phyloP scores from a whole-genome alignment of 2,329 filamentous ascomycete species.

The Fusarium udum region DNA sequence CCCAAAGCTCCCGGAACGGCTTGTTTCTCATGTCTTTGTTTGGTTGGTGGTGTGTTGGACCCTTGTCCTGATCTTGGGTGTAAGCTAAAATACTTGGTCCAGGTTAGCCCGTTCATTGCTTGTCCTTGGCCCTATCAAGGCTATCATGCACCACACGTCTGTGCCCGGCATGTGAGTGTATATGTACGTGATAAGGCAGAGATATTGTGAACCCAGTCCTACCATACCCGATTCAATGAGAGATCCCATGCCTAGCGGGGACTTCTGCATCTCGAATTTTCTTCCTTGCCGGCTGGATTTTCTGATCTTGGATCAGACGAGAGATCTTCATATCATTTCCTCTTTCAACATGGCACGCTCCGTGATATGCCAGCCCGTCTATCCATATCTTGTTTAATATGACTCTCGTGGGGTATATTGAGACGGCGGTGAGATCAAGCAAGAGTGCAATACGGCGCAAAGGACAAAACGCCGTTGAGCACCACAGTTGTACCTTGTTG shows the following conservation, averaged over 20 bases:
- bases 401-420: constrained; percentile 1
- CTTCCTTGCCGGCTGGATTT: constrained; percentile 1
- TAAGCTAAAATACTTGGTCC: constrained; percentile 4
- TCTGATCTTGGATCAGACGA: neutral
- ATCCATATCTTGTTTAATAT: neutral
- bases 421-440: constrained; percentile 18
- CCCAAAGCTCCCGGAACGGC: constrained; percentile 13
- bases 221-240: constrained; percentile 11
- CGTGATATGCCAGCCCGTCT: neutral
- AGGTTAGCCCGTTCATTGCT: constrained; percentile 10
- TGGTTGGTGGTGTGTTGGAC: constrained; percentile 29
- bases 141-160: constrained; percentile 10
- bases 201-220: constrained; percentile 16
- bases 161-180: constrained; percentile 11
- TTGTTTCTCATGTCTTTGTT: constrained; percentile 17
- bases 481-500: neutral
- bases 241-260: neutral
- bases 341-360: neutral
- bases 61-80: constrained; percentile 9
- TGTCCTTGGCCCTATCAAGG: constrained; percentile 8
- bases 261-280: neutral
- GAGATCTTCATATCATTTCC: constrained; percentile 11
- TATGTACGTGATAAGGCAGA: constrained; percentile 30
- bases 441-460: constrained; percentile 8
- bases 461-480: neutral